Evolutionary conservation across 2,329 filamentous ascomycete species (phyloP).

Genomic region (Neofusicoccum kwambonambiense): DNA sequence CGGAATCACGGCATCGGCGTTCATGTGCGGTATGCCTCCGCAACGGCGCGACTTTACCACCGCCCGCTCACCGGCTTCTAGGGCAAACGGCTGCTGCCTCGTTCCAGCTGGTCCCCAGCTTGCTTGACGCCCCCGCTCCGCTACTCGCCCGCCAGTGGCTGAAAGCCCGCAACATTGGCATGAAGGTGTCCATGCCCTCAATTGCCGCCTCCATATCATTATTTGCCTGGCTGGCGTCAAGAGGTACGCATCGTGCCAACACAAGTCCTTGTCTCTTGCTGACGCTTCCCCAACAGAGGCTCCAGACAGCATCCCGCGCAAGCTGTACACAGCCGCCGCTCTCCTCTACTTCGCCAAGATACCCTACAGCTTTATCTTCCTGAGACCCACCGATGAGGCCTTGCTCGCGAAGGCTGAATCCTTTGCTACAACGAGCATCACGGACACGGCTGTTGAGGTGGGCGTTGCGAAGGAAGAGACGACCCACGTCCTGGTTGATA

Average conservation of each 20-base stretch:
- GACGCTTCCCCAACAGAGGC: conserved; percentile 21
- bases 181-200: conserved; percentile 26
- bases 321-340: conserved; percentile 49
- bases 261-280: background rate
- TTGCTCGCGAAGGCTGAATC: conserved; percentile 45
- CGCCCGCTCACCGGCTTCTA: conserved; percentile 14
- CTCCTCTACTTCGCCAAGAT: conserved; percentile 45
- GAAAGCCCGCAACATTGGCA: conserved; percentile 43
- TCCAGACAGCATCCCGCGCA: conserved; percentile 34
- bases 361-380: conserved; percentile 53
- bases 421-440: conserved; percentile 26
- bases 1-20: conserved; percentile 52
- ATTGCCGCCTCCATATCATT: conserved; percentile 36
- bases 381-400: conserved; percentile 50
- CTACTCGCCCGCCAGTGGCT: conserved; percentile 58
- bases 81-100: conserved; percentile 41
- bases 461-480: conserved; percentile 42
- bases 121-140: conserved; percentile 56
- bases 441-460: conserved; percentile 40
- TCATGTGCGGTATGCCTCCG: conserved; percentile 40
- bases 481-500: conserved; percentile 54
- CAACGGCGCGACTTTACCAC: background rate
- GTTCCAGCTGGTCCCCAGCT: conserved; percentile 48
- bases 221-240: conserved; percentile 50
- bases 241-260: conserved; percentile 26